A percentile compares a stretch with the other conserved stretches of the same genome.
These are phyloP conservation scores for Chalciporus piperatus DNA, from an alignment of 768 basidiomycete species.

Conservation along the genomic window DNA sequence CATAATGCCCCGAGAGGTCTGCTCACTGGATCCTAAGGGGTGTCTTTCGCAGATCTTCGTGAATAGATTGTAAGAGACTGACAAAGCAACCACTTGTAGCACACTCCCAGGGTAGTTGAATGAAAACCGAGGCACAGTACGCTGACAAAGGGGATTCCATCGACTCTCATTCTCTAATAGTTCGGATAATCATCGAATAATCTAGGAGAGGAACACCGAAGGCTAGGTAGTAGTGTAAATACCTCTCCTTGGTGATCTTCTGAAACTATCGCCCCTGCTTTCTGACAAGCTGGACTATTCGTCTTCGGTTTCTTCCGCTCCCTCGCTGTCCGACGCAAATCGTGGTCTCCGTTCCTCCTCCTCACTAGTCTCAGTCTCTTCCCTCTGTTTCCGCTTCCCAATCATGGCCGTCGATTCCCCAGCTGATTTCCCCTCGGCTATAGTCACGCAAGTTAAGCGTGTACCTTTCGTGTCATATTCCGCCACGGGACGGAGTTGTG, in stretches of 20 bases:
- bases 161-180: background rate
- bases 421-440: conserved; percentile 50
- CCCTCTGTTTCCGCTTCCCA: conserved; percentile 38
- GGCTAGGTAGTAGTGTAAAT: no score
- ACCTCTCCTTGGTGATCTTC: background rate
- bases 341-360: conserved; percentile 31
- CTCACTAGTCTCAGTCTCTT: conserved; percentile 30
- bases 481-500: conserved; percentile 52
- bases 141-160: no score
- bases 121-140: no score
- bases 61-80: no score
- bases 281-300: background rate
- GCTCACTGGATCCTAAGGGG: no score
- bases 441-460: conserved; percentile 71
- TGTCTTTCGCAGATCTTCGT: no score
- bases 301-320: conserved; percentile 25
- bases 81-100: no score
- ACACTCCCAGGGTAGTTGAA: no score
- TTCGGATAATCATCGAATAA: background rate
- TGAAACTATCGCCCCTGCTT: background rate
- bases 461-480: conserved; percentile 85
- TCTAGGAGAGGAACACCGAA: background rate
- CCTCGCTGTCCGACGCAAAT: conserved; percentile 6
- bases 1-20: no score
- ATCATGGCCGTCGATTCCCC: conserved; percentile 15